Evolutionary conservation across 805 yeast species (phyloP), one percentile per base, ranked within the genome.

Genomic region (Metschnikowia bowlesiae): DNA sequence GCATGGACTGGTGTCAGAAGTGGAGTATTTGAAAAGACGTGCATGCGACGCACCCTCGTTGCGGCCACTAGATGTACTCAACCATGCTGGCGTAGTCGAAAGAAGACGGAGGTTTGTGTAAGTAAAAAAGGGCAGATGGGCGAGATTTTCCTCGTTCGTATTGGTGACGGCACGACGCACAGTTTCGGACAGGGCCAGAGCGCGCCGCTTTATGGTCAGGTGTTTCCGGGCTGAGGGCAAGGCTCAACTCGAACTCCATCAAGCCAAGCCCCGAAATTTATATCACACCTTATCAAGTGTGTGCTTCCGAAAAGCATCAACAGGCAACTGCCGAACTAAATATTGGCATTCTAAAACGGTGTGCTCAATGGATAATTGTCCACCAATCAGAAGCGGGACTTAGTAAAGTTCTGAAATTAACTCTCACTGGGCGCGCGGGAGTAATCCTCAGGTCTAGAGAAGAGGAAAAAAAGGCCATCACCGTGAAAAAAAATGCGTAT

Each of bases 391-490:
- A 26, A 22, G 28, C 38, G 4, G 38, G 48, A 50, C 54, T 58
- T 63, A 62, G 63, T 64, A 53, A 64, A 56, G 60, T 50, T 39
- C 64, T 54, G 56, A 50, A 8, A 54, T 46, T 51, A 54, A 64
- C 66, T 53, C 57, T 13, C 40, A 22, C 39, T 36, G 34, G 22
- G 45, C 44, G 44, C 50, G 48, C 47, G 18, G 44, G 59, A 39
- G 64, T 60, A 58, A 53, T 49, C 39, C 35, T 14, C 46, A 48
- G 60, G 55, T 53, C 60, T 55, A 56, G 57, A 51, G 36, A 31
- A 47, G 36, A 14, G 37, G 18, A 42, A 35, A 46, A 49, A 50
- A 56, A 48, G 50, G 37, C 26, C 46, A 39, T 34, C 47, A 37
- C 46, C 35, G 29, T 13, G 39, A 31, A 36, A 47, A 53, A 50